Conservation (phyloP, 2,329 filamentous ascomycete genomes). For the Neofusicoccum umdonicola region DNA sequence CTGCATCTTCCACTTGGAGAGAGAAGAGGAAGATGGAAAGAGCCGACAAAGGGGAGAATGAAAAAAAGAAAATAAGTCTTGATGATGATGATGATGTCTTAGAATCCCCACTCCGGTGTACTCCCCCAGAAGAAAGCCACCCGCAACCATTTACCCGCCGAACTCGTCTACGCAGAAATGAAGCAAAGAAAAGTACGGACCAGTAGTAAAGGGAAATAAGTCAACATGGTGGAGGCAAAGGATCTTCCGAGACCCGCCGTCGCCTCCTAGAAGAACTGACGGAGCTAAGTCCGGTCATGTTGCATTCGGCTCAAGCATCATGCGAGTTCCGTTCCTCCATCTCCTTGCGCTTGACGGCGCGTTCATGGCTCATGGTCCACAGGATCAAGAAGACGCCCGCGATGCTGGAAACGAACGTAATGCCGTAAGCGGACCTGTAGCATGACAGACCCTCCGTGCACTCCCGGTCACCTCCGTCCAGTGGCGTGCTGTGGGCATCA, state of each 20-base stretch:
- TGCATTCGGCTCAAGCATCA: not conserved
- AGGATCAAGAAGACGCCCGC: slow-evolving; percentile 68
- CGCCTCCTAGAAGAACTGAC: not conserved
- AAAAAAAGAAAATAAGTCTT: not conserved
- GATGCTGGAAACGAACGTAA: slow-evolving; percentile 71
- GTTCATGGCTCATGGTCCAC: slow-evolving; percentile 65
- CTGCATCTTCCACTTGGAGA: not conserved
- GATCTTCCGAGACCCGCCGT: not conserved
- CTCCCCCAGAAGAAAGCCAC: not conserved
- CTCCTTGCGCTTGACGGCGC: slow-evolving; percentile 31
- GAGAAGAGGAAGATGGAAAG: not conserved
- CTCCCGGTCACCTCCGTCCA: slow-evolving; percentile 65
- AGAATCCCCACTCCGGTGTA: not conserved
- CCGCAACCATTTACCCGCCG: not conserved
- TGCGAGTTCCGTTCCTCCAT: slow-evolving; percentile 25
- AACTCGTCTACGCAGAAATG: not conserved
- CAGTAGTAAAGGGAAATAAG: not conserved
- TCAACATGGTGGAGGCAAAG: not conserved
- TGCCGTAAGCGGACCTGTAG: slow-evolving; percentile 76
- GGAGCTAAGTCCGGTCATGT: not conserved
- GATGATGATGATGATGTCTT: not conserved
- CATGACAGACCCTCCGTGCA: slow-evolving; percentile 78
- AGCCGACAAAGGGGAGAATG: not conserved
- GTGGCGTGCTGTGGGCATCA: slow-evolving; percentile 72
- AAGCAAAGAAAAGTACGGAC: not conserved